Percentiles rank a stretch among this genome's conserved stretches.
Conservation (phyloP, 192 early-diverging fungal genomes). For the Oehlia diaphana region DNA sequence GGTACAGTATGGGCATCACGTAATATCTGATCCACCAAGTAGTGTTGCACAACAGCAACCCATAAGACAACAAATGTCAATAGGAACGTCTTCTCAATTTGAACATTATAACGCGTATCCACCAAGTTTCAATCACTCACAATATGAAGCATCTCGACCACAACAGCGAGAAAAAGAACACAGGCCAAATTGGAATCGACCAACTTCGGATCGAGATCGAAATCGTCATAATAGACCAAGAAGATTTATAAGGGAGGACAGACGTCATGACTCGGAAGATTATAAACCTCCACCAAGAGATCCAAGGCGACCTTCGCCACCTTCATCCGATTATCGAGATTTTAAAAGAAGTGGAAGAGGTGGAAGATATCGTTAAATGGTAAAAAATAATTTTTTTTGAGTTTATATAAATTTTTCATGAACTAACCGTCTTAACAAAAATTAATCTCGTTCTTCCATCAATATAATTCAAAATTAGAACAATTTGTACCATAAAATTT, state of each 20-base stretch:
- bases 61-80: background rate
- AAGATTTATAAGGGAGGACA: too few species aligned
- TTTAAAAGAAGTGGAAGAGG: background rate
- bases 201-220: background rate
- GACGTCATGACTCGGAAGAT: background rate
- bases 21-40: background rate
- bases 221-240: background rate
- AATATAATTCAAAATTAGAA: too few species aligned
- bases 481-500: too few species aligned
- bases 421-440: too few species aligned
- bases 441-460: too few species aligned
- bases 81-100: background rate
- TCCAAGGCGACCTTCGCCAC: background rate
- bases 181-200: background rate
- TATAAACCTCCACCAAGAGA: background rate
- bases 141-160: too few species aligned
- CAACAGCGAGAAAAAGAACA: background rate
- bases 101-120: background rate
- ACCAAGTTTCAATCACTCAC: background rate
- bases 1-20: background rate
- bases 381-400: background rate
- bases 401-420: background rate
- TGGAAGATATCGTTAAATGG: background rate
- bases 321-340: background rate
- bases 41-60: background rate